These are phyloP conservation scores for Cylindricascospora bacillispora DNA, from an alignment of 1,139 yeast genomes.

Conservation along the genomic window DNA sequence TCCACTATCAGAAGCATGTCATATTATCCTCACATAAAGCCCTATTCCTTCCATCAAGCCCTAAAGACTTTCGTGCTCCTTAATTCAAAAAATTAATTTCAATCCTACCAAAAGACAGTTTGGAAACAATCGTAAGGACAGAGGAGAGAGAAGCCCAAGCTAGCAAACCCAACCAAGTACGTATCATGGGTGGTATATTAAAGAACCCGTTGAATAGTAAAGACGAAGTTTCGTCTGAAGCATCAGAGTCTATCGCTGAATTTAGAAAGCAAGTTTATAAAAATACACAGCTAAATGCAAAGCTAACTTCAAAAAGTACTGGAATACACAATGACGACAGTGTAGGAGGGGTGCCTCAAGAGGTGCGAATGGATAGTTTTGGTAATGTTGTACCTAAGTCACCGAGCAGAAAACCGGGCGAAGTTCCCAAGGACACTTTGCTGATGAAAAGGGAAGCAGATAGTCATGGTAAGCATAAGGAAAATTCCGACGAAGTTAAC, in stretches of 20 bases:
- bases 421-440: slow-evolving; percentile 21
- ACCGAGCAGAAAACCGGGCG: slow-evolving; percentile 9
- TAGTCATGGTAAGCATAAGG: slow-evolving; percentile 5
- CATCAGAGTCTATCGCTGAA: slow-evolving; percentile 31
- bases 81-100: no score
- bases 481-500: slow-evolving; percentile 1
- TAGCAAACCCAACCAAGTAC: neutral
- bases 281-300: slow-evolving; percentile 36
- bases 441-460: slow-evolving; percentile 17
- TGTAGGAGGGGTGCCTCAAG: slow-evolving; percentile 3
- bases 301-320: slow-evolving; percentile 15
- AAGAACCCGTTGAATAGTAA: slow-evolving; percentile 26
- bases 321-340: slow-evolving; percentile 1
- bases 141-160: no score
- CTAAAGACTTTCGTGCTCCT: no score
- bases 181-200: slow-evolving; percentile 29
- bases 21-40: no score
- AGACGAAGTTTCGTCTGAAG: slow-evolving; percentile 11
- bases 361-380: slow-evolving; percentile 4
- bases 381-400: no score
- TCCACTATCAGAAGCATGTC: no score
- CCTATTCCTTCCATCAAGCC: no score
- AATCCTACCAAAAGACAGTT: neutral
- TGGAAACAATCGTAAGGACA: no score
- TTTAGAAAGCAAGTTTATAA: slow-evolving; percentile 36